A percentile compares a stretch with the other conserved stretches of the same genome.
Conservation (phyloP, 257 asterid species). For the Buddleja alternifolia region DNA sequence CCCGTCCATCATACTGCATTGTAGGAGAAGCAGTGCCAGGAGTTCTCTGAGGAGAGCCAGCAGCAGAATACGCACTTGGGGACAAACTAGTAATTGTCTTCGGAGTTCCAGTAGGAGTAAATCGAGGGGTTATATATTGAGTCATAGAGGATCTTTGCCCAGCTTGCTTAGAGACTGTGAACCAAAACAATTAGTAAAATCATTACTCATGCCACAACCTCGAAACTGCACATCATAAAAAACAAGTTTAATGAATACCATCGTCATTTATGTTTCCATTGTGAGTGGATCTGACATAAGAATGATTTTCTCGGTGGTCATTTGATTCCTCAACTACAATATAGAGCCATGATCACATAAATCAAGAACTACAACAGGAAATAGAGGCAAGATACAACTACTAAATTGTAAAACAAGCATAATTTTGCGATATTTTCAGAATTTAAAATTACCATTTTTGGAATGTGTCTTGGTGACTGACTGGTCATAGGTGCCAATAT, state of each 20-base stretch:
- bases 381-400: background rate
- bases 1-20: conserved; percentile 49
- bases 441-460: conserved; percentile 46
- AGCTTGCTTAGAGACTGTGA: conserved; percentile 57
- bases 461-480: conserved; percentile 46
- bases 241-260: conserved; percentile 38
- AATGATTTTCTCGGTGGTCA: conserved; percentile 41
- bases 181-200: conserved; percentile 21
- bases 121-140: conserved; percentile 48
- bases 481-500: conserved; percentile 74
- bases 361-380: background rate
- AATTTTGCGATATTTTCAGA: background rate
- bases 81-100: conserved; percentile 49
- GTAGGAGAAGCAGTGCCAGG: conserved; percentile 57
- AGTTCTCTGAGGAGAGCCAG: conserved; percentile 61
- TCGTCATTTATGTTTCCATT: conserved; percentile 38
- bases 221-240: conserved; percentile 3
- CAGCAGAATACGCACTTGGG: conserved; percentile 63
- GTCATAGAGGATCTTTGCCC: conserved; percentile 45
- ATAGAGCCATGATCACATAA: conserved; percentile 19
- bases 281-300: conserved; percentile 48
- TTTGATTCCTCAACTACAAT: conserved; percentile 50
- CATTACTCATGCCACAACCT: conserved; percentile 15
- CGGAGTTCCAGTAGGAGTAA: conserved; percentile 65
- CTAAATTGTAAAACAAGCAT: background rate